A percentile compares a stretch with the other conserved stretches of the same genome.
Conservation (phyloP, 179 eudicot genomes). For the Gypsophila paniculata region DNA sequence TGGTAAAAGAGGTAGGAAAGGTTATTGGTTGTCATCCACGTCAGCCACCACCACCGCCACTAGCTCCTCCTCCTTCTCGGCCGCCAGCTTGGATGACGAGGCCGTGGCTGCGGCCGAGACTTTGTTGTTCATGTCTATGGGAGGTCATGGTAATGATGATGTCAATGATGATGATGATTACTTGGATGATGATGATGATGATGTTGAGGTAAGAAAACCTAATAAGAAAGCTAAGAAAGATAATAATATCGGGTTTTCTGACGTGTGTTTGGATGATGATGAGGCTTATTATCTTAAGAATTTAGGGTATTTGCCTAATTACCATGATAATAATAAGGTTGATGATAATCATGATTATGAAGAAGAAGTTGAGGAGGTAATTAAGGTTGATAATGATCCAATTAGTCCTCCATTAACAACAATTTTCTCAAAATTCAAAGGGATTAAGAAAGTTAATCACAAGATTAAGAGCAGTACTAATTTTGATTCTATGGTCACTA, state of each 20-base stretch:
- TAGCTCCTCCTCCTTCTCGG: background rate
- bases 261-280: slow-evolving; percentile 5
- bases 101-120: background rate
- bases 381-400: background rate
- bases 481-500: background rate
- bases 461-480: background rate
- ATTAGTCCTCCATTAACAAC: background rate
- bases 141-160: background rate
- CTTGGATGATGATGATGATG: background rate
- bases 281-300: slow-evolving; percentile 19
- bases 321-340: background rate
- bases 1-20: slow-evolving; percentile 34
- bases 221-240: no score
- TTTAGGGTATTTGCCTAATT: slow-evolving; percentile 16
- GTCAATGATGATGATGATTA: no score
- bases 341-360: background rate
- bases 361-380: background rate
- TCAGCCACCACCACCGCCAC: no score
- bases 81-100: background rate
- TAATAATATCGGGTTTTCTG: no score
- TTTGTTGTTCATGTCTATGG: background rate
- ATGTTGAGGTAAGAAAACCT: background rate
- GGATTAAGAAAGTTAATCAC: slow-evolving; percentile 14
- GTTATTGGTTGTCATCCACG: background rate
- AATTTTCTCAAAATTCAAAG: background rate